Evolutionary conservation across 345 rosid species (phyloP).

Genomic region (Pseudoturritis turrita): DNA sequence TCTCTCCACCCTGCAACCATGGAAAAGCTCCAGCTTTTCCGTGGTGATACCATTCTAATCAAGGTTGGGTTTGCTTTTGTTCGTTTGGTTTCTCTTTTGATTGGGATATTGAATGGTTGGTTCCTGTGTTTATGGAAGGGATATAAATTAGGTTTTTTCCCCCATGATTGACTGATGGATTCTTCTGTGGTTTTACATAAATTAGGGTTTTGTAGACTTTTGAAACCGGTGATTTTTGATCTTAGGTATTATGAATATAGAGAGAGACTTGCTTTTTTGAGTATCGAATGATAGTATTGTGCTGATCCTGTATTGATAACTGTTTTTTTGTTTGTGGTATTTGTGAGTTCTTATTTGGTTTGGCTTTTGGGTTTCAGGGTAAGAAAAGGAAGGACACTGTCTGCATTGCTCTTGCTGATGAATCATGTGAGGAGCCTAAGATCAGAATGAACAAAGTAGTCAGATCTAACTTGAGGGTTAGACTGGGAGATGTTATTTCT

Average conservation of each 20-base stretch:
- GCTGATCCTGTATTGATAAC: not conserved
- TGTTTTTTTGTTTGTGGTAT: not conserved
- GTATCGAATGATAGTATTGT: not conserved
- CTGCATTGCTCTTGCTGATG: conserved; percentile 90
- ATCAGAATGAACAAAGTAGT: conserved; percentile 90
- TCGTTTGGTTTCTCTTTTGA: not conserved
- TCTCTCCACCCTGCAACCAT: conserved; percentile 87
- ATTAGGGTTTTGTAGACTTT: conserved; percentile 7
- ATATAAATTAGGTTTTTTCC: not conserved
- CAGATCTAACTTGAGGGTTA: conserved; percentile 90
- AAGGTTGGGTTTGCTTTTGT: conserved; percentile 46
- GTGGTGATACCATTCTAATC: conserved; percentile 91
- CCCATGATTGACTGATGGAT: not conserved
- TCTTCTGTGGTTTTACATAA: not conserved
- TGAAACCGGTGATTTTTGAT: not conserved
- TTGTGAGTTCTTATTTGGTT: not conserved
- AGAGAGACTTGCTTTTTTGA: not conserved
- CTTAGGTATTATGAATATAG: not conserved
- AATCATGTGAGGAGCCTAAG: conserved; percentile 85
- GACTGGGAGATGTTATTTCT: conserved; percentile 87
- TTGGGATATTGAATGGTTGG: not conserved
- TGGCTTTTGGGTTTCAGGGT: conserved; percentile 41
- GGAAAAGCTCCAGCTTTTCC: conserved; percentile 99
- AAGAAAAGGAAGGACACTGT: conserved; percentile 86
- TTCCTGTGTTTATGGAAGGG: not conserved